Conservation (phyloP, 2,329 filamentous ascomycete genomes). For the Ambrosiella beaveri region DNA sequence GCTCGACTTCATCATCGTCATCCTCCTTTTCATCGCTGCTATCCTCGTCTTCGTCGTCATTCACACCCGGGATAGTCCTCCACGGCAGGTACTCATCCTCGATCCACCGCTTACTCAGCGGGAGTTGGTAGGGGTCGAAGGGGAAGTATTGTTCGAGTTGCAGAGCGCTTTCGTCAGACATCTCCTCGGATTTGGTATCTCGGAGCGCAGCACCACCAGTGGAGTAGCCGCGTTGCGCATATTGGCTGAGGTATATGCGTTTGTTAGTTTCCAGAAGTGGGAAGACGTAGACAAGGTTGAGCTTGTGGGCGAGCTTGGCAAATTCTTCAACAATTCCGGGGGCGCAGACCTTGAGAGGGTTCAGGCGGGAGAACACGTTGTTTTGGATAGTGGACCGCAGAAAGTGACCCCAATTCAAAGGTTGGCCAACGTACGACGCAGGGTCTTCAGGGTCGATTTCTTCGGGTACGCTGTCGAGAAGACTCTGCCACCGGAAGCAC, state of each 20-base stretch:
- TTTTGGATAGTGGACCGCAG: constrained; percentile 57
- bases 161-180: constrained; percentile 52
- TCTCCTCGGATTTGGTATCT: constrained; percentile 11
- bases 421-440: constrained; percentile 44
- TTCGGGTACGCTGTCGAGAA: constrained; percentile 47
- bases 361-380: constrained; percentile 75
- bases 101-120: constrained; percentile 74
- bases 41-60: constrained; percentile 38
- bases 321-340: constrained; percentile 84
- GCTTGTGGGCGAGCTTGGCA: constrained; percentile 67
- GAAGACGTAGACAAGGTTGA: constrained; percentile 79
- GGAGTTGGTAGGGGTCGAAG: constrained; percentile 89
- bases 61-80: constrained; percentile 54
- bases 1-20: constrained; percentile 23
- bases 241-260: constrained; percentile 61
- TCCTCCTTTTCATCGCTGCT: constrained; percentile 32
- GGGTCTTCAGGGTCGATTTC: constrained; percentile 45
- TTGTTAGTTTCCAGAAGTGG: constrained; percentile 84
- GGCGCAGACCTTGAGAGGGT: constrained; percentile 88
- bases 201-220: constrained; percentile 28
- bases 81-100: constrained; percentile 70
- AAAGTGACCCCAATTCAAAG: constrained; percentile 60
- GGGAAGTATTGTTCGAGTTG: constrained; percentile 92
- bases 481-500: constrained; percentile 92
- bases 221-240: constrained; percentile 36